These are phyloP conservation scores for Cantharellus anzutake DNA, from an alignment of 768 basidiomycete species.

Conservation along the genomic window DNA sequence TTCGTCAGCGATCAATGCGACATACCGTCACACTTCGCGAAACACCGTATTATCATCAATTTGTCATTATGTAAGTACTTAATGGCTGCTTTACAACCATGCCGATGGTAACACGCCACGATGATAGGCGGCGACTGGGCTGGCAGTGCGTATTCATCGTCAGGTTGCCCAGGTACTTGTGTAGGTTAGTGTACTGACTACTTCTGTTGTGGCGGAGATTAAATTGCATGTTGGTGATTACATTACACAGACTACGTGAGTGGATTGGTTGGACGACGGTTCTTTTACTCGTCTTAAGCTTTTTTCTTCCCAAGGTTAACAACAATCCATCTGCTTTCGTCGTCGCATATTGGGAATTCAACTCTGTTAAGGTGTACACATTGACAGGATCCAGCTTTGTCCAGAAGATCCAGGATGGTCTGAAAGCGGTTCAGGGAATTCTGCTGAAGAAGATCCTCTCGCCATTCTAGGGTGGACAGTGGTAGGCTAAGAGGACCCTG, in stretches of 20 bases:
- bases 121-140: constrained; percentile 6
- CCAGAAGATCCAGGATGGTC: too few relatives aligned
- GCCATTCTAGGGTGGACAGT: too few relatives aligned
- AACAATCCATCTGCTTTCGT: constrained; percentile 37
- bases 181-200: constrained; percentile 1
- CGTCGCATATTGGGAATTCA: constrained; percentile 55
- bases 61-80: constrained; percentile 11
- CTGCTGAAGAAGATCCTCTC: too few relatives aligned
- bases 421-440: too few relatives aligned
- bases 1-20: constrained; percentile 16
- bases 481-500: too few relatives aligned
- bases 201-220: too few relatives aligned
- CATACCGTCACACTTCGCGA: constrained; percentile 14
- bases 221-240: background rate
- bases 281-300: constrained; percentile 7
- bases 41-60: constrained; percentile 11
- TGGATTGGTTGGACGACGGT: background rate
- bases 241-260: background rate
- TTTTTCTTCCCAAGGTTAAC: constrained; percentile 25
- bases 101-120: constrained; percentile 9
- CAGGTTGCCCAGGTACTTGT: constrained; percentile 10
- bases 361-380: constrained; percentile 35
- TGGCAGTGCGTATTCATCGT: background rate
- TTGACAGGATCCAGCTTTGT: background rate
- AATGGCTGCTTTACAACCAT: background rate